Percentiles rank a stretch among this genome's conserved stretches.
Conservation (phyloP, 352 stramenopile genomes). For the Phytophthora podocarpi region DNA sequence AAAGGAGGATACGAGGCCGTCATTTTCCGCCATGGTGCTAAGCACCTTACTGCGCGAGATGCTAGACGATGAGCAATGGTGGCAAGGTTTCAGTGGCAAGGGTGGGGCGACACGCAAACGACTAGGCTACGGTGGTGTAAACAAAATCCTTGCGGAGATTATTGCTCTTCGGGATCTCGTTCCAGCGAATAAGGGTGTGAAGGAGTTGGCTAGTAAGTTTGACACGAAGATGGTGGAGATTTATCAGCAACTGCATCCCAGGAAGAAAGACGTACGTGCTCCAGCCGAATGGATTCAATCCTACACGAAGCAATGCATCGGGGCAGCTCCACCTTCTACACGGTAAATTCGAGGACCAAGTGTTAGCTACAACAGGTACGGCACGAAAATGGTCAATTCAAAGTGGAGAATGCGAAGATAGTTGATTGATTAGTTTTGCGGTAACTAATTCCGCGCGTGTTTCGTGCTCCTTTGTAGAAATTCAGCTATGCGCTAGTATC, state of each 20-base stretch:
- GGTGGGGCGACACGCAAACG: constrained; percentile 38
- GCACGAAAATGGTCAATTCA: neutral
- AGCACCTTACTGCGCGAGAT: constrained; percentile 63
- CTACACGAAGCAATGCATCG: constrained; percentile 32
- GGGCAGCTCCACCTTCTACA: neutral
- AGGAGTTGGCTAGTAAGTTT: constrained; percentile 39
- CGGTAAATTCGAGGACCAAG: constrained; percentile 9
- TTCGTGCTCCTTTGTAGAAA: constrained; percentile 9
- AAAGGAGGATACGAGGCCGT: constrained; percentile 23
- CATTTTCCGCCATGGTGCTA: constrained; percentile 52
- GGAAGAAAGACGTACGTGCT: constrained; percentile 47
- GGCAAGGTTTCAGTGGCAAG: constrained; percentile 48
- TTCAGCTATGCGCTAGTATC: constrained; percentile 16
- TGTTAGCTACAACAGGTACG: neutral
- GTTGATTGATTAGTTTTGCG: constrained; percentile 11
- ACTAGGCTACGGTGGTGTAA: constrained; percentile 64
- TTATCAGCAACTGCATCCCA: constrained; percentile 62
- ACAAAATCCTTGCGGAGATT: constrained; percentile 75
- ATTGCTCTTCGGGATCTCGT: constrained; percentile 49
- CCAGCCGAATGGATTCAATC: constrained; percentile 31
- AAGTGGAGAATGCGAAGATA: neutral
- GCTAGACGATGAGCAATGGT: constrained; percentile 64
- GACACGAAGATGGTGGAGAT: constrained; percentile 49
- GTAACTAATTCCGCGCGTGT: constrained; percentile 1
- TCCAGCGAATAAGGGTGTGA: constrained; percentile 39